Conservation (phyloP, 805 yeast species). For the Debaryomyces tyrocola region DNA sequence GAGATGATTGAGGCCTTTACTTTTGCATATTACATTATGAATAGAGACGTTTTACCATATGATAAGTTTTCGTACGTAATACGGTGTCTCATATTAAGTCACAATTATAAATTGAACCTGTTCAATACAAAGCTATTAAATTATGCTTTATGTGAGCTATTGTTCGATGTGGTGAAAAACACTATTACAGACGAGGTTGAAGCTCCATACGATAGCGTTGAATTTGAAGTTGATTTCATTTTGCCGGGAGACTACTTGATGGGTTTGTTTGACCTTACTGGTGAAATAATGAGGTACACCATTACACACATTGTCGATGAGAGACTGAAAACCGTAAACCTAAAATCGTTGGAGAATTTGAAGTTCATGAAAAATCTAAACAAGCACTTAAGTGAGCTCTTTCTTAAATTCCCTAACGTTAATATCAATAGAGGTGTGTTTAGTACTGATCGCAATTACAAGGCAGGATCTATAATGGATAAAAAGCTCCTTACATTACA, state of each 20-base stretch:
- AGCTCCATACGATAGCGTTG: conserved; percentile 3
- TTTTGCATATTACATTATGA: conserved; percentile 17
- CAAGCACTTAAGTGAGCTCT: conserved; percentile 9
- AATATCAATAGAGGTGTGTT: conserved; percentile 17
- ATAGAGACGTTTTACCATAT: conserved; percentile 12
- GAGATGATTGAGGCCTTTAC: conserved; percentile 28
- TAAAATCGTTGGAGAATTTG: conserved; percentile 11
- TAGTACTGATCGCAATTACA: conserved; percentile 9
- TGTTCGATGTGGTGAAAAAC: neutral
- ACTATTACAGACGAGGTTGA: neutral
- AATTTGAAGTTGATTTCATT: conserved; percentile 8
- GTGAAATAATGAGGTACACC: conserved; percentile 42
- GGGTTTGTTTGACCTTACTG: conserved; percentile 43
- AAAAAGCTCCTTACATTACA: conserved; percentile 24
- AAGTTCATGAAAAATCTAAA: conserved; percentile 16
- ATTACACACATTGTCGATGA: conserved; percentile 24
- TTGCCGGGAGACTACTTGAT: conserved; percentile 32
- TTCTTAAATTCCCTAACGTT: conserved; percentile 16
- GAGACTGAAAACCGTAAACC: conserved; percentile 8
- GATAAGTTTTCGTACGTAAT: conserved; percentile 8
- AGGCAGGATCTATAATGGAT: conserved; percentile 11
- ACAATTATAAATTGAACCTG: conserved; percentile 15
- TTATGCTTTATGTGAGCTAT: neutral
- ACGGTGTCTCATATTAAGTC: neutral
- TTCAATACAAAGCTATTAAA: conserved; percentile 9